Percentiles rank a stretch among this genome's conserved stretches.
phyloP scores from a whole-genome alignment of 306 rosid species.

The Vigna reflexopilosa region DNA sequence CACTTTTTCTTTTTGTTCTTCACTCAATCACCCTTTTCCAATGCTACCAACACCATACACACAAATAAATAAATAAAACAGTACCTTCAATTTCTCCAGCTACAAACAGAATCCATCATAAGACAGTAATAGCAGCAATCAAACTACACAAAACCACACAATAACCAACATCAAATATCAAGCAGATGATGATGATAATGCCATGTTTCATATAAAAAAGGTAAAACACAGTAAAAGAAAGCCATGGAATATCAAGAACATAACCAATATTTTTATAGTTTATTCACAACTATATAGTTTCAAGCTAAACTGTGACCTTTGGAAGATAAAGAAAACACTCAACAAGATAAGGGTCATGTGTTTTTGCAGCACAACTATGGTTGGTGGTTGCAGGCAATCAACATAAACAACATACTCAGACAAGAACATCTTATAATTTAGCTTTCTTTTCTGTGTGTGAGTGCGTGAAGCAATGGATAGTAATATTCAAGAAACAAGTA shows the following conservation, averaged over 20 bases:
- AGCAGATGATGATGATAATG: neutral
- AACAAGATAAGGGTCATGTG: neutral
- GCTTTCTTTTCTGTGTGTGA: conserved; percentile 3
- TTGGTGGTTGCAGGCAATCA: neutral
- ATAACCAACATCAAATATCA: neutral
- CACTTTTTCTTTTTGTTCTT: neutral
- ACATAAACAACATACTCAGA: neutral
- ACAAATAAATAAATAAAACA: neutral
- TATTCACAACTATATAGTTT: neutral
- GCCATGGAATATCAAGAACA: neutral
- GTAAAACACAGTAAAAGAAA: neutral
- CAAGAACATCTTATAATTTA: neutral
- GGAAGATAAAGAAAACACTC: neutral
- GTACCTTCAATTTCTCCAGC: neutral
- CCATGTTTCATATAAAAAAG: too few relatives aligned
- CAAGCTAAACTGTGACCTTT: neutral
- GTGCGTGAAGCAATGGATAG: conserved; percentile 19
- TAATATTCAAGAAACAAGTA: conserved; percentile 25
- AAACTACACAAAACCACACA: neutral
- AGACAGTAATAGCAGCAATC: neutral
- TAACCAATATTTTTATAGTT: neutral
- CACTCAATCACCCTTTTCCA: conserved; percentile 8
- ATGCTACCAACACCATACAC: too few relatives aligned
- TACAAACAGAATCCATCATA: neutral
- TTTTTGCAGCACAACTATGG: neutral